Percentiles rank a stretch among this genome's conserved stretches.
phyloP scores from a whole-genome alignment of 78 protist genomes.

The Emiliania huxleyi region DNA sequence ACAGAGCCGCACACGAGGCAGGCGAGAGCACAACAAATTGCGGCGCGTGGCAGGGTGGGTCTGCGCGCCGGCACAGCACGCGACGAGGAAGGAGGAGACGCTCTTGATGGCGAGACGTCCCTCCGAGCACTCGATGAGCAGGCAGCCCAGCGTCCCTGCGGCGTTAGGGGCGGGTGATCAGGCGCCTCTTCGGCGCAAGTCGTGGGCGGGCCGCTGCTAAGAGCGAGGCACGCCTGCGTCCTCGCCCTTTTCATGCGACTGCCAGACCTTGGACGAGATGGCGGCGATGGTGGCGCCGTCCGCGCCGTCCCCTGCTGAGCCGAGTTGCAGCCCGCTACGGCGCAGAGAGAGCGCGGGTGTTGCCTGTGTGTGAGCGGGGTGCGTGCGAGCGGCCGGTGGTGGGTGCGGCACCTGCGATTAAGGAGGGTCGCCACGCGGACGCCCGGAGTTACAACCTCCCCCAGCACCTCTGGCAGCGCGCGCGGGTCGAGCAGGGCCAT shows the following conservation, averaged over 20 bases:
- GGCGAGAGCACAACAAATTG: background rate
- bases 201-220: background rate
- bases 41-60: background rate
- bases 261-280: background rate
- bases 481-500: background rate
- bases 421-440: background rate
- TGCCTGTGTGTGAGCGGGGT: background rate
- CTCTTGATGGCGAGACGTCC: background rate
- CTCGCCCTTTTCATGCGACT: background rate
- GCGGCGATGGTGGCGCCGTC: background rate
- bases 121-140: background rate
- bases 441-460: background rate
- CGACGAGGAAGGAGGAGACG: background rate
- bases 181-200: background rate
- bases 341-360: background rate
- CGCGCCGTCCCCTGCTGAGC: background rate
- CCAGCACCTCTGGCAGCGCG: background rate
- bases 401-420: background rate
- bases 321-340: background rate
- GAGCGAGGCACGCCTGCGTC: background rate
- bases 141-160: background rate
- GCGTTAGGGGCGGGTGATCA: background rate
- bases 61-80: background rate
- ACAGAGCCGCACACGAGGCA: background rate
- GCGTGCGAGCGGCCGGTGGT: background rate